Percentiles rank a stretch among this genome's conserved stretches.
Conservation (phyloP, 2,329 filamentous ascomycete genomes). For the Alternaria brassicicola region DNA sequence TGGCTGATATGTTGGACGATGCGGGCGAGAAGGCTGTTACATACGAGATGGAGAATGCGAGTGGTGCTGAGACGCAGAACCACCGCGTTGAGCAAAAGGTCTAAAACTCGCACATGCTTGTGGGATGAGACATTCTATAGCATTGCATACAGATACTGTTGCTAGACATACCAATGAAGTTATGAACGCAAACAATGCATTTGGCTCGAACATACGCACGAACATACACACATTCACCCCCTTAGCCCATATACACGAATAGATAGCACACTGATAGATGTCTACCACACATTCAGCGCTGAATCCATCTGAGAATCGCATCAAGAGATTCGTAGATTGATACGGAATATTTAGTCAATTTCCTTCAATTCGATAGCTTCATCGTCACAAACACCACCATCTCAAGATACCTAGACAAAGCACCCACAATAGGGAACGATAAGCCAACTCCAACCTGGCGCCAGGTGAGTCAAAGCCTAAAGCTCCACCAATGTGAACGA, state of each 20-base stretch:
- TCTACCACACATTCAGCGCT: neutral
- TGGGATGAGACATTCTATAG: neutral
- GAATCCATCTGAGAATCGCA: too few relatives aligned
- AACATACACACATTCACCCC: neutral
- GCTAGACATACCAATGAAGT: neutral
- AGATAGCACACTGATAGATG: too few relatives aligned
- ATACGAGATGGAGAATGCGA: constrained; percentile 34
- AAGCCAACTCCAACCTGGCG: neutral
- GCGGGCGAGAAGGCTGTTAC: constrained; percentile 43
- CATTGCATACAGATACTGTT: neutral
- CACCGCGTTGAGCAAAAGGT: constrained; percentile 30
- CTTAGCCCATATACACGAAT: too few relatives aligned
- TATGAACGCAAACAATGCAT: neutral
- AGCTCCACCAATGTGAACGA: neutral
- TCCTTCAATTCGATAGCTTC: neutral
- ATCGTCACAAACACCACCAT: neutral
- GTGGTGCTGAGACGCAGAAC: constrained; percentile 14
- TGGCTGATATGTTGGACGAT: constrained; percentile 42
- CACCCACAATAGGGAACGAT: neutral
- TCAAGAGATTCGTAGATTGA: accelerated
- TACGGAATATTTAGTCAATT: neutral
- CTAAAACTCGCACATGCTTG: neutral
- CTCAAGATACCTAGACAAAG: neutral
- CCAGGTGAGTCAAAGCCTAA: neutral
- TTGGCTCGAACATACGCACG: neutral